These are phyloP conservation scores for Gracilaria domingensis DNA, from an alignment of 23 red algal species.

Conservation along the genomic window DNA sequence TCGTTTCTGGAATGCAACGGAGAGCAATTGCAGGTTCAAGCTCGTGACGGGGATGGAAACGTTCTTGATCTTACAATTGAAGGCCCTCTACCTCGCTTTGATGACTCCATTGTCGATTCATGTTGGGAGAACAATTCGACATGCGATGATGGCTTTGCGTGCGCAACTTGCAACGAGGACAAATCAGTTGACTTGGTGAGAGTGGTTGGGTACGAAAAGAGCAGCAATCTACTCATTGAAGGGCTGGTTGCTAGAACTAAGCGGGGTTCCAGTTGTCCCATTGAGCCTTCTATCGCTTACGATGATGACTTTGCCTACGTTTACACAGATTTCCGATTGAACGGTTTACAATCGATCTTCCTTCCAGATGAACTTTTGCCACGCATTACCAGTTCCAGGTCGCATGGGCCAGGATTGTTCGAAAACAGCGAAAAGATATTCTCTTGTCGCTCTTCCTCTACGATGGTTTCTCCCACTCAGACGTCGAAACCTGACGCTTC, in stretches of 20 bases:
- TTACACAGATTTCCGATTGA: neutral
- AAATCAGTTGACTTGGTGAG: constrained; percentile 13
- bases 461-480: neutral
- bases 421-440: constrained; percentile 1
- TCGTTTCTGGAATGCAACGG: constrained; percentile 15
- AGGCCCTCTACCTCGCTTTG: constrained; percentile 9
- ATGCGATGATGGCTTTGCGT: neutral
- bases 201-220: neutral
- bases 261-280: neutral
- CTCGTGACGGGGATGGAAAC: neutral
- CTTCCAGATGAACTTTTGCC: too few relatives aligned
- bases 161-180: neutral
- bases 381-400: neutral
- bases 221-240: neutral
- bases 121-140: constrained; percentile 8
- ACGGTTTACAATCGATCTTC: neutral
- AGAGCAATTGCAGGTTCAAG: neutral
- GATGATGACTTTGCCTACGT: constrained; percentile 3
- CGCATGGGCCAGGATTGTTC: neutral
- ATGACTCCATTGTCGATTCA: neutral
- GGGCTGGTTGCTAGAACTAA: neutral
- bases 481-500: neutral
- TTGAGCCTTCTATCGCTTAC: neutral
- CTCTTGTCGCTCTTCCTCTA: neutral
- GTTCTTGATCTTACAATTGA: neutral